Conservation (phyloP, 495 filamentous ascomycete genomes). For the Aspergillus baeticus region DNA sequence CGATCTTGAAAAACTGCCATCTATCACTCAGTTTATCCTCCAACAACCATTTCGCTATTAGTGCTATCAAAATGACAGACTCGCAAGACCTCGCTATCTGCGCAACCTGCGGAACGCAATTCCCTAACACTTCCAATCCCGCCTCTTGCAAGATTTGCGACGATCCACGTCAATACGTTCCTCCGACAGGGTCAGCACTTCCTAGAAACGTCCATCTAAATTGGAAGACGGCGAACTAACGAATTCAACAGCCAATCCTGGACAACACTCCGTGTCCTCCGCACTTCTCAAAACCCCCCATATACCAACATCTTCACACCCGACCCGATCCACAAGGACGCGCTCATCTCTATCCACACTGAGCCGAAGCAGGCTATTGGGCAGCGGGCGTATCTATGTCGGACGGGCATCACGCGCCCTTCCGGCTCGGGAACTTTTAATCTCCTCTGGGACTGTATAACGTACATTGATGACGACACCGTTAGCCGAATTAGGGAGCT, state of each 20-base stretch:
- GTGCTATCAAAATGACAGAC: neutral
- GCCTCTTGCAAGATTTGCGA: conserved; percentile 72
- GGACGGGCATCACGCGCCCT: conserved; percentile 44
- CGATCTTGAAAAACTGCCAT: too few relatives aligned
- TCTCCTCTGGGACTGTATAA: conserved; percentile 73
- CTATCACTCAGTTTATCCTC: too few relatives aligned
- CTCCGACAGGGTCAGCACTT: conserved; percentile 43
- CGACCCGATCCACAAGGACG: conserved; percentile 5
- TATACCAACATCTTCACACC: conserved; percentile 28
- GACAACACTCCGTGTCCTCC: conserved; percentile 25
- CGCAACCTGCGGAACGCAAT: conserved; percentile 69
- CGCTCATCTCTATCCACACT: conserved; percentile 23
- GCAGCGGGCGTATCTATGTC: conserved; percentile 65
- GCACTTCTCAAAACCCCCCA: conserved; percentile 12
- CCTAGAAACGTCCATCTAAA: too few relatives aligned
- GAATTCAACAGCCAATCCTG: conserved; percentile 25
- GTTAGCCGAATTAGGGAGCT: conserved; percentile 41
- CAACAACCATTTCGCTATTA: too few relatives aligned
- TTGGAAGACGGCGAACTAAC: too few relatives aligned
- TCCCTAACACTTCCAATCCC: conserved; percentile 45
- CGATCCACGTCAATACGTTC: conserved; percentile 69
- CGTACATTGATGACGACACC: conserved; percentile 61
- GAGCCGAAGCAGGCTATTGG: conserved; percentile 59
- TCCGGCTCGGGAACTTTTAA: conserved; percentile 33
- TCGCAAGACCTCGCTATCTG: conserved; percentile 58